Evolutionary conservation across 129 eudicot genomes (phyloP).

Genomic region (Helichrysum umbraculigerum): DNA sequence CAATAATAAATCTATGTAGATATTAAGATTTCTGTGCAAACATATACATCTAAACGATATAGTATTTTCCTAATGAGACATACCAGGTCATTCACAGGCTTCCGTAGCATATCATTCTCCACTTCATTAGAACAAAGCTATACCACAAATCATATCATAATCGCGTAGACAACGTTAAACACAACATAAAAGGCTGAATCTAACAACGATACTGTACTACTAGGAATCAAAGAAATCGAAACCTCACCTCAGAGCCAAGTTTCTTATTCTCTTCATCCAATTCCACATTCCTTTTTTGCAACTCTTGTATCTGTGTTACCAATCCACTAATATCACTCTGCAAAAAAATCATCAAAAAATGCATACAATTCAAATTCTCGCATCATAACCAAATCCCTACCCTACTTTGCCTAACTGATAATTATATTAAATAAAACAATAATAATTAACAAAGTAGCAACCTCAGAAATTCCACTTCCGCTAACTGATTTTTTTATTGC

Average conservation of each 20-base stretch:
- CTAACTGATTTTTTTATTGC: background rate
- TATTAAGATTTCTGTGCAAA: background rate
- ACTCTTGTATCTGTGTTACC: conserved; percentile 76
- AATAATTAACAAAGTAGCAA: no score
- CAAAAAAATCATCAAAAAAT: conserved; percentile 30
- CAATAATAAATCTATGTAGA: background rate
- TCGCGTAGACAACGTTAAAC: background rate
- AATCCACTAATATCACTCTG: conserved; percentile 85
- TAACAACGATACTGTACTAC: background rate
- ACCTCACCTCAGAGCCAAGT: conserved; percentile 51
- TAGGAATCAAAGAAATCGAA: background rate
- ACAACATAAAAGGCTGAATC: background rate
- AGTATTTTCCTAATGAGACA: conserved; percentile 2
- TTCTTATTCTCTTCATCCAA: conserved; percentile 71
- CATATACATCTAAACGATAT: background rate
- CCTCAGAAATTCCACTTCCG: background rate
- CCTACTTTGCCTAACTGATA: background rate
- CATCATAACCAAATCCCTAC: background rate
- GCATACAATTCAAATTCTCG: background rate
- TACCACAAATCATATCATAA: conserved; percentile 21
- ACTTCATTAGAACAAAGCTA: conserved; percentile 73
- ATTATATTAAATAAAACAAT: background rate
- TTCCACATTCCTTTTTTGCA: conserved; percentile 65
- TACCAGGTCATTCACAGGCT: conserved; percentile 78
- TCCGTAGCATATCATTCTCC: conserved; percentile 60